Conservation (phyloP, 2,329 filamentous ascomycete genomes). For the Lasiodiplodia sp. region DNA sequence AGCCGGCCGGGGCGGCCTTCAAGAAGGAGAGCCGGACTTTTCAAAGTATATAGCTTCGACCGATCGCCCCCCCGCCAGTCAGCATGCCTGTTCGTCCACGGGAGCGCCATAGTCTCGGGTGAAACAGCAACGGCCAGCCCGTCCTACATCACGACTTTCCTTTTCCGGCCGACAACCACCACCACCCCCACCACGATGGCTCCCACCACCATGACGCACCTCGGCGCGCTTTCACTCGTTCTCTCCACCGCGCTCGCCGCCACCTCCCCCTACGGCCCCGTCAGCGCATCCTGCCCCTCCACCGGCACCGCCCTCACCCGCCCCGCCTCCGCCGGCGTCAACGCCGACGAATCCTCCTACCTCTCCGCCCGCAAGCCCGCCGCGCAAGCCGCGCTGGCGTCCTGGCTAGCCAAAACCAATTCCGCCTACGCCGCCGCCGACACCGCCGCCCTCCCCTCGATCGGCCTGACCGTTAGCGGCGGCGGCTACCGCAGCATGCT, state of each 20-base stretch:
- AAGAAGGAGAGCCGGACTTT: background rate
- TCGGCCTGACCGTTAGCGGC: constrained; percentile 48
- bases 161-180: background rate
- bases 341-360: constrained; percentile 49
- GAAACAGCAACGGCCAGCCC: background rate
- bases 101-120: no score
- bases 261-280: constrained; percentile 44
- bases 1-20: background rate
- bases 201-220: background rate
- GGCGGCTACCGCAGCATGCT: constrained; percentile 54
- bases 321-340: constrained; percentile 44
- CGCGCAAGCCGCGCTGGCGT: constrained; percentile 47
- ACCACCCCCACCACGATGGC: constrained; percentile 11
- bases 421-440: constrained; percentile 44
- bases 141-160: background rate
- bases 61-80: no score
- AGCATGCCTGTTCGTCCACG: background rate
- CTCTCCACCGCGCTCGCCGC: constrained; percentile 28
- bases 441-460: constrained; percentile 47
- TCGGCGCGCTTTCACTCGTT: constrained; percentile 17
- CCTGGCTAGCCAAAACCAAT: constrained; percentile 47
- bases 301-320: constrained; percentile 45
- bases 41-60: constrained; percentile 1
- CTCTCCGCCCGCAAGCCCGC: constrained; percentile 47
- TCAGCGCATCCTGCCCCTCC: constrained; percentile 47